Base-by-base conservation (phyloP, 768 basidiomycete genomes). In the Termitomyces eurrhizus region DNA sequence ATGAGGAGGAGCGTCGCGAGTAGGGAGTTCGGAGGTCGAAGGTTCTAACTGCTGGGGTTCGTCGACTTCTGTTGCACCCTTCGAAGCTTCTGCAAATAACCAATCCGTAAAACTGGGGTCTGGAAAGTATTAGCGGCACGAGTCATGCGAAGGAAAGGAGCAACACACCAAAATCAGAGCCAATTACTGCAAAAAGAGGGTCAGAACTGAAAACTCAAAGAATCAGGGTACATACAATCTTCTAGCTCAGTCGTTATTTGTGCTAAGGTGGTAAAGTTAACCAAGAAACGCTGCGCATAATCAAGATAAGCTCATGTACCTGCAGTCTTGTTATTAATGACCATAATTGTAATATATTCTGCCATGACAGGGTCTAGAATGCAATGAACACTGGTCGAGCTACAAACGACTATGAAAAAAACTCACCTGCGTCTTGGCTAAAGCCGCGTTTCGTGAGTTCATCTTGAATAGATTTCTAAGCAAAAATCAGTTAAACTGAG, bases 311-410 rank as follows among this genome's bases (percentile, higher is more conserved):
- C 37, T 48, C 33, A 75, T 86, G 37, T 66, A 88, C 91, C 83
- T 63, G 84, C 73, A 60, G 89, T 87, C 78, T 95, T 95, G 74
- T 91, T 90, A 70, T 95, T 95, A 65, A 94, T 93, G 51, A 95
- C 83, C 93, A 95, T 94, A 61, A 95, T 95, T 21, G 91, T 93
- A 59, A 95, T 93, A 68, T 93, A 95, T 73, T 95, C 93, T 3
- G 93, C 92, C 92, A 95, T 93, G 66, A 93, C 91, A 14, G 86
- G 85, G 73, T 95, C 92, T 92, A 66, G 5, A 59, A 51, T 24
- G n/a, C 3, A 26, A 39, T 64, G n/a, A 18, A 24, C 32, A 36
- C 45, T 49, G 39, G 44, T 49, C 49, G 21, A 16, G 41, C 21
- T 14, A 35, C 52, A 45, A 54, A 56, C 55, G 64, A 60, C 59